phyloP scores from a whole-genome alignment of 352 stramenopile genomes.

The Phytophthora fragariae region DNA sequence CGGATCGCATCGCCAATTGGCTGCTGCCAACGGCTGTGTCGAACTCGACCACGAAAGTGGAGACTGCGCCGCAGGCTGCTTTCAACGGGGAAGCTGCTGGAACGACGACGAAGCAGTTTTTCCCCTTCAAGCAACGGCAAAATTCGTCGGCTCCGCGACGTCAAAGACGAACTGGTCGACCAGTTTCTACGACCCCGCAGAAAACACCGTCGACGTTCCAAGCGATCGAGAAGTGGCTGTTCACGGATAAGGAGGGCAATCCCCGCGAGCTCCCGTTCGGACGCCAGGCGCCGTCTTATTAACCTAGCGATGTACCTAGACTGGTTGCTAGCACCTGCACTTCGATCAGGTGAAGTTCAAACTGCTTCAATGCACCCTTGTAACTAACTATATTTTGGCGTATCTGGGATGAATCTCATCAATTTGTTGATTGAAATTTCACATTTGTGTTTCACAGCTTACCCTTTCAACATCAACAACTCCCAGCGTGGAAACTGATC shows the following conservation, averaged over 20 bases:
- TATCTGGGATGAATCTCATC: no score
- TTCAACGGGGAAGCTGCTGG: constrained; percentile 20
- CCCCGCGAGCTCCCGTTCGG: constrained; percentile 40
- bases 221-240: constrained; percentile 68
- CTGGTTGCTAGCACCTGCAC: neutral
- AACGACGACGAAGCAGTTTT: constrained; percentile 36
- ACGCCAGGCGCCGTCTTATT: constrained; percentile 42
- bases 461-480: neutral
- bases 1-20: constrained; percentile 66
- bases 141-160: constrained; percentile 20
- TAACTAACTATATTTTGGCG: neutral
- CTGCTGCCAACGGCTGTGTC: constrained; percentile 44
- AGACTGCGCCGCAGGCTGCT: constrained; percentile 6
- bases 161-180: constrained; percentile 29
- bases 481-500: no score
- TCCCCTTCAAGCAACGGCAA: constrained; percentile 49
- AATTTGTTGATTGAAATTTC: no score
- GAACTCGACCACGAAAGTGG: constrained; percentile 16
- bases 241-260: constrained; percentile 53
- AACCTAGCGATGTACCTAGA: constrained; percentile 29
- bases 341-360: neutral
- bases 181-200: constrained; percentile 16
- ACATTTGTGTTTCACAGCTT: neutral
- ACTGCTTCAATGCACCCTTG: constrained; percentile 1
- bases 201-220: constrained; percentile 46